A percentile compares a stretch with the other conserved stretches of the same genome.
phyloP scores from a whole-genome alignment of 805 yeast species.

The Candida namnaoensis region DNA sequence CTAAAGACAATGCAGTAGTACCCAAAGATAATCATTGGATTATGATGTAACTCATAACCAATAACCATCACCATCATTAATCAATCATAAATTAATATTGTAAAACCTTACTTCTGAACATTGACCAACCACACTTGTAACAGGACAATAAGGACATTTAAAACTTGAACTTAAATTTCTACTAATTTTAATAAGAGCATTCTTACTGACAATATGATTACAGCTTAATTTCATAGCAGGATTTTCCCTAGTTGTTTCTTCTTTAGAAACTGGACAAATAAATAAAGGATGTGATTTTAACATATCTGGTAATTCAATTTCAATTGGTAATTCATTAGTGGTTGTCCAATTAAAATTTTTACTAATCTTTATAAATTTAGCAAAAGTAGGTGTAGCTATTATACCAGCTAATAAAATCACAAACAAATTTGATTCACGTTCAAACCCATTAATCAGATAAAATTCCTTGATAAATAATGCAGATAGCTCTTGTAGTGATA shows the following conservation, averaged over 20 bases:
- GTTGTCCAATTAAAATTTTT: constrained; percentile 46
- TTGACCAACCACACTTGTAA: constrained; percentile 29
- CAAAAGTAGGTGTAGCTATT: constrained; percentile 42
- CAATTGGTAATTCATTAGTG: constrained; percentile 53
- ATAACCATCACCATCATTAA: constrained; percentile 13
- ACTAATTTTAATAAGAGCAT: constrained; percentile 39
- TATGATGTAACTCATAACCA: constrained; percentile 1
- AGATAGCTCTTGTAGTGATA: constrained; percentile 19
- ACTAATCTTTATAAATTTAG: constrained; percentile 36
- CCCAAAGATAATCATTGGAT: no score
- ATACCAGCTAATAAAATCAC: constrained; percentile 42
- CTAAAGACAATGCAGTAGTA: no score
- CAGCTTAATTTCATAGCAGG: constrained; percentile 61
- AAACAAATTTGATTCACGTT: constrained; percentile 45
- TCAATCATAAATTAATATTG: constrained; percentile 6
- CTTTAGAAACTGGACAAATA: constrained; percentile 65
- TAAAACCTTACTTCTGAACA: constrained; percentile 37
- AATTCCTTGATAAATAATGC: constrained; percentile 36
- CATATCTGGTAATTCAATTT: constrained; percentile 42
- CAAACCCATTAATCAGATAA: constrained; percentile 37
- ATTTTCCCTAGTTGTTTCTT: constrained; percentile 44
- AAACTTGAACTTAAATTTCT: constrained; percentile 32
- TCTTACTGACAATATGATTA: constrained; percentile 53
- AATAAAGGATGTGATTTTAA: constrained; percentile 53
- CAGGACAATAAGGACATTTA: constrained; percentile 71